phyloP scores from a whole-genome alignment of 306 rosid species.

The Arachis hypogaea region DNA sequence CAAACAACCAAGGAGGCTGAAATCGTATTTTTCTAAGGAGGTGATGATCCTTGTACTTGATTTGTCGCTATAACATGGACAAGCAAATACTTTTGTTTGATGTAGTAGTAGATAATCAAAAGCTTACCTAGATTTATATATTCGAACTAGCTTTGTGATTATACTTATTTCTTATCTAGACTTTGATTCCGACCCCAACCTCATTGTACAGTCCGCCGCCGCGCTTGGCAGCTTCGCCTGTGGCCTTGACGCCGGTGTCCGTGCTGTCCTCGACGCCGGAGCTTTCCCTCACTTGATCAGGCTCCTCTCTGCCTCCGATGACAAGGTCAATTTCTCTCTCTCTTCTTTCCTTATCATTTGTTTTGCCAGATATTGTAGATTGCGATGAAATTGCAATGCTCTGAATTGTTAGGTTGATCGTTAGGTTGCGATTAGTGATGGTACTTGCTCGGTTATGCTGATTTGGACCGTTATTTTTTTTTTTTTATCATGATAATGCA shows the following conservation, averaged over 20 bases:
- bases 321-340: slow-evolving; percentile 51
- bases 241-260: slow-evolving; percentile 64
- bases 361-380: slow-evolving; percentile 12
- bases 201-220: slow-evolving; percentile 70
- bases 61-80: slow-evolving; percentile 25
- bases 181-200: slow-evolving; percentile 44
- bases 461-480: background rate
- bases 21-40: slow-evolving; percentile 31
- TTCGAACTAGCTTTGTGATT: too few relatives aligned
- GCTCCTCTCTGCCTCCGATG: slow-evolving; percentile 53
- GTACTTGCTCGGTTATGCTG: background rate
- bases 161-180: too few relatives aligned
- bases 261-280: slow-evolving; percentile 66
- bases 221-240: slow-evolving; percentile 73
- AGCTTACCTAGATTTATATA: too few relatives aligned
- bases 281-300: slow-evolving; percentile 53
- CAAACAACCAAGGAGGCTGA: slow-evolving; percentile 27
- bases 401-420: slow-evolving; percentile 14
- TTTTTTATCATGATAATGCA: slow-evolving; percentile 6
- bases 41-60: slow-evolving; percentile 23
- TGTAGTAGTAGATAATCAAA: too few relatives aligned
- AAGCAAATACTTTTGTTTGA: slow-evolving; percentile 46
- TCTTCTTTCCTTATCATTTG: slow-evolving; percentile 9
- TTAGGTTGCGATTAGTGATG: slow-evolving; percentile 19
- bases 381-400: slow-evolving; percentile 27